Conservation (phyloP, 129 eudicot species). For the Glebionis coronaria region DNA sequence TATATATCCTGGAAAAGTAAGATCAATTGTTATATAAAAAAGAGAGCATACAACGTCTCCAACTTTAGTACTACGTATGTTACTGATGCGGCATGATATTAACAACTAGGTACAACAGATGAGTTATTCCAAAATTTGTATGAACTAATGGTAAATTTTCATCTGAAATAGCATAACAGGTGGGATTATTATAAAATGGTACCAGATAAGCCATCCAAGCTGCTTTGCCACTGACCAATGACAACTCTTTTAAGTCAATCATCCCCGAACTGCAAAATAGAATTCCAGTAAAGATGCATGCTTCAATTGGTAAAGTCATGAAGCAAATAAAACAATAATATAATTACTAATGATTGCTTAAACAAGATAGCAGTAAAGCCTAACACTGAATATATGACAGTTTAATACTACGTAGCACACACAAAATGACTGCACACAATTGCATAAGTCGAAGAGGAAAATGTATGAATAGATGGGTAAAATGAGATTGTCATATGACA, state of each 20-base stretch:
- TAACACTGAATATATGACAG: no score
- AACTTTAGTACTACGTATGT: not conserved
- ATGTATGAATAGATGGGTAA: no score
- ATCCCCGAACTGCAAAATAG: constrained; percentile 65
- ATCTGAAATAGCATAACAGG: constrained; percentile 2
- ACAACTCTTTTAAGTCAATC: constrained; percentile 72
- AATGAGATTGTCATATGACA: no score
- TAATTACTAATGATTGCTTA: no score
- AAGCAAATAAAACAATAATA: not conserved
- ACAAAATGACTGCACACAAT: no score
- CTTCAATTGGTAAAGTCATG: not conserved
- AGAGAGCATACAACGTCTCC: not conserved
- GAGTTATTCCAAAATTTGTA: no score
- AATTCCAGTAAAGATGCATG: not conserved
- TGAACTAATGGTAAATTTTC: no score
- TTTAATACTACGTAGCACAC: no score
- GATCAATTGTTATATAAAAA: not conserved
- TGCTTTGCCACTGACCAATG: constrained; percentile 91
- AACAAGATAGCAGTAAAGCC: no score
- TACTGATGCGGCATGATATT: constrained; percentile 4
- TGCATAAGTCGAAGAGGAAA: no score
- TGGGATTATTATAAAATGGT: constrained; percentile 17
- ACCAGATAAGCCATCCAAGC: constrained; percentile 99
- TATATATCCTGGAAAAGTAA: constrained; percentile 67
- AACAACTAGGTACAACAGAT: not conserved